These are phyloP conservation scores for Metroxylon sagu DNA, from an alignment of 176 grass and related monocot species.

Conservation along the genomic window DNA sequence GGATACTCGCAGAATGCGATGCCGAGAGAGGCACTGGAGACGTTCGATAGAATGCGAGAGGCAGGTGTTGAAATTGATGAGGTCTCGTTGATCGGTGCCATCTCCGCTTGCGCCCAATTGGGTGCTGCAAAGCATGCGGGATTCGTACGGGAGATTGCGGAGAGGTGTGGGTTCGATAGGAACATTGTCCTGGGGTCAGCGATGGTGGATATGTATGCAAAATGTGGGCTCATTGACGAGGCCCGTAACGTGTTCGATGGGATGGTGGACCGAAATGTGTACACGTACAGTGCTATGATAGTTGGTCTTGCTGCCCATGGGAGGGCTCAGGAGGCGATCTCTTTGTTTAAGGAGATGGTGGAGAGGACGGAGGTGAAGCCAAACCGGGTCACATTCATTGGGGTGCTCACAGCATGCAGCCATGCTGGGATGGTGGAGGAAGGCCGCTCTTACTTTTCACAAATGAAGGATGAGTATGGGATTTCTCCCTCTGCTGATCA, in stretches of 20 bases:
- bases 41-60: neutral
- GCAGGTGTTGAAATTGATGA: neutral
- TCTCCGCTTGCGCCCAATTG: neutral
- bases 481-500: too few relatives aligned
- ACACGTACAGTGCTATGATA: conserved; percentile 1
- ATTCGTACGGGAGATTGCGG: neutral
- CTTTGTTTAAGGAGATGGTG: neutral
- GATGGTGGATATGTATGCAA: neutral
- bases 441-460: neutral
- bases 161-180: neutral
- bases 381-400: neutral
- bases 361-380: neutral
- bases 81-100: neutral
- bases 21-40: neutral
- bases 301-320: conserved; percentile 1
- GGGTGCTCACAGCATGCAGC: conserved; percentile 4
- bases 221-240: neutral
- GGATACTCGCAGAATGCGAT: neutral
- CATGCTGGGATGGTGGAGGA: conserved; percentile 1
- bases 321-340: neutral
- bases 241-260: neutral
- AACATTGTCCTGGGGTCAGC: neutral
- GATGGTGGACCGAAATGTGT: neutral
- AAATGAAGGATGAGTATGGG: too few relatives aligned
- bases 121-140: neutral